These are phyloP conservation scores for Catharanthus roseus DNA, from an alignment of 257 asterid genomes.

Conservation along the genomic window DNA sequence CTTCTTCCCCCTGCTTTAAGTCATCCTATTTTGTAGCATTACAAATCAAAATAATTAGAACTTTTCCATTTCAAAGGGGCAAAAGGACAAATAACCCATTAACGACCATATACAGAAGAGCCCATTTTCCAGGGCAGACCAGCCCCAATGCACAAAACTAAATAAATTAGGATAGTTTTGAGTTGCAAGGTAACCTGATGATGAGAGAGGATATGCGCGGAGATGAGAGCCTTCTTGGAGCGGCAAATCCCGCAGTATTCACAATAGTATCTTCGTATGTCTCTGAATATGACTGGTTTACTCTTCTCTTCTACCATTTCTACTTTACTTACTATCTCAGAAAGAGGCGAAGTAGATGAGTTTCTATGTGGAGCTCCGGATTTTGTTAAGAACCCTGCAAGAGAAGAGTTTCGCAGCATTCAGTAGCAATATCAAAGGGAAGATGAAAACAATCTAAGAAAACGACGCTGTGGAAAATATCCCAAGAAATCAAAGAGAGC, in stretches of 20 bases:
- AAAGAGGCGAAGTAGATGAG: background rate
- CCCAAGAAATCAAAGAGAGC: no score
- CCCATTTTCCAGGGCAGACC: background rate
- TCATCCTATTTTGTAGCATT: conserved; percentile 6
- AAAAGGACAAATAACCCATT: background rate
- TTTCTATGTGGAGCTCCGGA: background rate
- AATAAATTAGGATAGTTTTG: background rate
- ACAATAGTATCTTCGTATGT: conserved; percentile 68
- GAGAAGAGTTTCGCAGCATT: background rate
- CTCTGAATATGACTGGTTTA: conserved; percentile 47
- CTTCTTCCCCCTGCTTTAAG: conserved; percentile 35
- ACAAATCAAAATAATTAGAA: background rate
- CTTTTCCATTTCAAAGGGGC: background rate
- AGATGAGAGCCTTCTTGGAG: conserved; percentile 69
- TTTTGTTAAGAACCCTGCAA: background rate
- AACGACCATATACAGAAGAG: background rate
- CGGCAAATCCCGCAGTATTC: conserved; percentile 83
- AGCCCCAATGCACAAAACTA: background rate
- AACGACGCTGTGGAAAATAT: no score
- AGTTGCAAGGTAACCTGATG: conserved; percentile 38
- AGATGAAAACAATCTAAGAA: no score
- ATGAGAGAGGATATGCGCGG: conserved; percentile 51
- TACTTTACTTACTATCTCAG: background rate
- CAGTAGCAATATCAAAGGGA: background rate
- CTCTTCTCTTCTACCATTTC: conserved; percentile 20